Evolutionary conservation across 164 flowering plant genomes (phyloP), one percentile per base, ranked within the genome.

Genomic region (Liquidambar formosana): DNA sequence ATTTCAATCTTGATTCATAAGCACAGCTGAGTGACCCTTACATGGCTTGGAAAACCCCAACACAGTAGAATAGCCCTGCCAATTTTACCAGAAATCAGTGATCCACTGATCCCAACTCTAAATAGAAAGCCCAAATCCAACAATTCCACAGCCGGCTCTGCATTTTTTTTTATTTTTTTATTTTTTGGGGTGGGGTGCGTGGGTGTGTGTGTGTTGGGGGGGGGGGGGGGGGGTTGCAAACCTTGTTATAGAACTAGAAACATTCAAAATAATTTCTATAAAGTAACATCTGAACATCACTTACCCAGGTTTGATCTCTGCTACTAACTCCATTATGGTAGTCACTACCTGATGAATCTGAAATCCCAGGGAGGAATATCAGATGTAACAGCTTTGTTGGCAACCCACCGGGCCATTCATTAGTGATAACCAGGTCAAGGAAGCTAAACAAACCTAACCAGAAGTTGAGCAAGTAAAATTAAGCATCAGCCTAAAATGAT

Each of bases 331-430:
- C 26, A 96, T 79, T 8, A 91, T 68, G 1, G 79, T 75, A 22
- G 83, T 91, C 92, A 72, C 73, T 75, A 33, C 90, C 86, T 15
- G 71, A 67, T 18, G 83, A 64, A 75, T 85, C 89, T 14, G 88
- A 78, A 47, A 91, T 63, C 73, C 83, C 97, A 5, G 76, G n/a
- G 69, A 45, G 92, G 88, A 67, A 84, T 62, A 78, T 83, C 86
- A 66, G 87, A 71, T 60, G 75, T 56, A 64, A 79, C 74, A 73
- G 87, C 88, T 76, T 85, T 71, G 54, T 89, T 84, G 26, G 81
- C 81, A 59, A 93, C 82, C 88, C 93, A 70, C 77, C 84, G 21
- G 99, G 99, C 99, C 99, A 95, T 83, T 93, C 97, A 79, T 95
- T 95, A 82, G 99, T 95, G 52, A 68, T 64, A 52, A 68, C 8